These are phyloP conservation scores for Tilletia setariae DNA, from an alignment of 1,284 basidiomycete genomes.

Conservation along the genomic window DNA sequence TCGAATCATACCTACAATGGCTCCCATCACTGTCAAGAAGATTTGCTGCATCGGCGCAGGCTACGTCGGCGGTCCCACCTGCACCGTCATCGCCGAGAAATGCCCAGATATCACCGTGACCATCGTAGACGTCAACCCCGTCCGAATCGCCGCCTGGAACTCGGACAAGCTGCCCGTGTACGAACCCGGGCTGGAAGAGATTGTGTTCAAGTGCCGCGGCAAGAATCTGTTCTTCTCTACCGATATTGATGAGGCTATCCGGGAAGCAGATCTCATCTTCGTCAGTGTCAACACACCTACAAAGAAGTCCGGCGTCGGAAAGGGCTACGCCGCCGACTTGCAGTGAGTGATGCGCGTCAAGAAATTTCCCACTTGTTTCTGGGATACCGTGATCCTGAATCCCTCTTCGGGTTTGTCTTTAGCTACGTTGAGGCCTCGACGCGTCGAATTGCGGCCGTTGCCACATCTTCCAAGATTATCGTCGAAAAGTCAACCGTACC, in stretches of 20 bases:
- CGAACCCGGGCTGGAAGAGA: constrained; percentile 92
- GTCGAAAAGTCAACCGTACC: constrained; percentile 99
- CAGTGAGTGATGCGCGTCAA: constrained; percentile 68
- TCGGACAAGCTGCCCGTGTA: constrained; percentile 67
- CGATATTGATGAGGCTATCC: constrained; percentile 87
- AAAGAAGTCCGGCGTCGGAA: constrained; percentile 94
- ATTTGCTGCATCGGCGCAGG: constrained; percentile 75
- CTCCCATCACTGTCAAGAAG: constrained; percentile 14
- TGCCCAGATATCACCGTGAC: constrained; percentile 92
- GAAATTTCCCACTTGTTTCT: background rate
- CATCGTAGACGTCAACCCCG: constrained; percentile 94
- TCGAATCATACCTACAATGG: background rate
- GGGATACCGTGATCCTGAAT: background rate
- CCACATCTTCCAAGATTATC: constrained; percentile 90
- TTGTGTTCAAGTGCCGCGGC: constrained; percentile 81
- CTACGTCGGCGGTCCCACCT: constrained; percentile 77
- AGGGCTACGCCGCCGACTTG: constrained; percentile 94
- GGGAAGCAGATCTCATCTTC: constrained; percentile 76
- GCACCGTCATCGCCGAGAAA: constrained; percentile 88
- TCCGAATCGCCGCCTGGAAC: constrained; percentile 96
- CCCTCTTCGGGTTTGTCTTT: constrained; percentile 5
- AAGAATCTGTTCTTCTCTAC: constrained; percentile 97
- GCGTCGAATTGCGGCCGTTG: constrained; percentile 87
- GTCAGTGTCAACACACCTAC: constrained; percentile 92
- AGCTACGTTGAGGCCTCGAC: constrained; percentile 96